phyloP scores from a whole-genome alignment of 2,329 filamentous ascomycete genomes.

The Ophiostoma sp. region DNA sequence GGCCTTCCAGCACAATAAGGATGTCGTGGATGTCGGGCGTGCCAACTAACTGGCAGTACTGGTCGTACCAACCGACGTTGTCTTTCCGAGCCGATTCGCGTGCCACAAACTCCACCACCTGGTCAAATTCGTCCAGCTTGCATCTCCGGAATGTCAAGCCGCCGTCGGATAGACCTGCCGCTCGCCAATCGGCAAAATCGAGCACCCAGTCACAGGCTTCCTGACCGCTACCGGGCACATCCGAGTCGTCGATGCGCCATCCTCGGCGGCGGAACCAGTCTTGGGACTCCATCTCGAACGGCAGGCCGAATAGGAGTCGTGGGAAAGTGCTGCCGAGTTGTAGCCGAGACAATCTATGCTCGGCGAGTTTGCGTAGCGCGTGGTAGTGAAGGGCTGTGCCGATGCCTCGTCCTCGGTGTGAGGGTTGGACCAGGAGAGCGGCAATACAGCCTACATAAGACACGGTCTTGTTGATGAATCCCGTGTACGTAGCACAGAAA shows the following conservation, averaged over 20 bases:
- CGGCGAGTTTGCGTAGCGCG: constrained; percentile 50
- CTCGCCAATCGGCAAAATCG: constrained; percentile 51
- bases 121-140: constrained; percentile 47
- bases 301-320: constrained; percentile 57
- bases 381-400: constrained; percentile 55
- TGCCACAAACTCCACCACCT: constrained; percentile 53
- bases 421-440: constrained; percentile 52
- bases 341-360: constrained; percentile 52
- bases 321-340: constrained; percentile 62
- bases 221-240: constrained; percentile 49
- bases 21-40: constrained; percentile 53
- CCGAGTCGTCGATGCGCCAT: constrained; percentile 50
- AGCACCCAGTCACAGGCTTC: constrained; percentile 57
- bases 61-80: constrained; percentile 60
- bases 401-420: constrained; percentile 51
- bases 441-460: constrained; percentile 53
- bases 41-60: constrained; percentile 54
- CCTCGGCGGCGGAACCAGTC: constrained; percentile 57
- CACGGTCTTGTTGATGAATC: constrained; percentile 55
- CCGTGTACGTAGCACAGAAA: constrained; percentile 62
- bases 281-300: constrained; percentile 43
- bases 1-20: constrained; percentile 52
- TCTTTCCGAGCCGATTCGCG: constrained; percentile 48
- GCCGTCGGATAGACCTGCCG: constrained; percentile 42
- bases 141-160: constrained; percentile 49